Conservation (phyloP, 192 early-diverging fungal species). For the Rhizophagus clarus region DNA sequence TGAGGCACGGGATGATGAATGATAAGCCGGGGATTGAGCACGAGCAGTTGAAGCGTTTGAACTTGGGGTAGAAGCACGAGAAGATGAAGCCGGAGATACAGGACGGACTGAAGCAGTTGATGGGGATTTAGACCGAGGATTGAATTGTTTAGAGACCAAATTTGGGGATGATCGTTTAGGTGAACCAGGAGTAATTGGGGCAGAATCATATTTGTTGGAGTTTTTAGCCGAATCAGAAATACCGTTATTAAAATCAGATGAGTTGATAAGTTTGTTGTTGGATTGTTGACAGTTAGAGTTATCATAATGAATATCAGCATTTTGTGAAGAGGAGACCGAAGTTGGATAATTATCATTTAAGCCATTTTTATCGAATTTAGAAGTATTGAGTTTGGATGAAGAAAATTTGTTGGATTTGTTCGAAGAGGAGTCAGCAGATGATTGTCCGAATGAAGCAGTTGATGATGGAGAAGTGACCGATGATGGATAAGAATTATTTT, state of each 20-base stretch:
- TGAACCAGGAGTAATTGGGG: neutral
- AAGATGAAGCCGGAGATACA: neutral
- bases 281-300: neutral
- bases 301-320: neutral
- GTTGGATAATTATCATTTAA: neutral
- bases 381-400: neutral
- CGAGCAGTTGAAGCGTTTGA: neutral
- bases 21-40: neutral
- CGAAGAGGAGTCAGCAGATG: neutral
- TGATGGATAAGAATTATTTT: slow-evolving; percentile 11
- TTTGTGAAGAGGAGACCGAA: neutral
- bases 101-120: too few species aligned
- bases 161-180: neutral
- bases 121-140: too few species aligned
- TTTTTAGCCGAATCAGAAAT: neutral
- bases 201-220: neutral
- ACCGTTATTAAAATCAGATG: neutral
- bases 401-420: neutral
- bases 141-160: too few species aligned
- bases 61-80: neutral
- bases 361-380: neutral
- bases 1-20: slow-evolving; percentile 13
- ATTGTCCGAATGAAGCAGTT: neutral
- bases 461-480: neutral
- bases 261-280: neutral